Conservation (phyloP, 2,329 filamentous ascomycete species). For the Trichoderma lentiforme region DNA sequence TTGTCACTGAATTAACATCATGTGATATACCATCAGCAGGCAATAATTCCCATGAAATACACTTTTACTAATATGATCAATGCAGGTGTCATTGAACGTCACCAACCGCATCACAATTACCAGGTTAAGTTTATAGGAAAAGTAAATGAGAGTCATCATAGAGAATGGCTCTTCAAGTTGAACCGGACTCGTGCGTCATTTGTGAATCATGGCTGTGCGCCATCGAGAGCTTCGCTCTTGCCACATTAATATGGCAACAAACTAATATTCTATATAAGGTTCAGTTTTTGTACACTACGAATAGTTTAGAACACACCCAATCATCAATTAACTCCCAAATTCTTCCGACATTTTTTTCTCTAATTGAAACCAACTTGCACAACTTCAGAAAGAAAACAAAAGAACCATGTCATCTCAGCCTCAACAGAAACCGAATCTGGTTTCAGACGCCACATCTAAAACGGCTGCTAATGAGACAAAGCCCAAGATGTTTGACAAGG, state of each 20-base stretch:
- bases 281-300: not conserved
- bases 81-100: not conserved
- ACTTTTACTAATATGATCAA: not conserved
- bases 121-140: not conserved
- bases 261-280: not conserved
- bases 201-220: not conserved
- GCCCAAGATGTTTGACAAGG: constrained; percentile 1
- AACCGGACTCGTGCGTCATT: not conserved
- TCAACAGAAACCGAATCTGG: not conserved
- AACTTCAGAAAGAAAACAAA: not conserved
- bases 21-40: not conserved
- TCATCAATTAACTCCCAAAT: not conserved
- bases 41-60: not conserved
- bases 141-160: not conserved
- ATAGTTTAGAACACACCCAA: not conserved
- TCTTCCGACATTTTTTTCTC: too few species aligned
- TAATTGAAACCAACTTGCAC: not conserved
- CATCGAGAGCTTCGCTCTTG: not conserved
- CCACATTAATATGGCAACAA: not conserved
- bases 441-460: not conserved
- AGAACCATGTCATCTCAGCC: not conserved
- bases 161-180: not conserved
- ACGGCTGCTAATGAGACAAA: not conserved
- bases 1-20: not conserved
- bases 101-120: not conserved